These are phyloP conservation scores for Pisolithus sp. DNA, from an alignment of 768 basidiomycete genomes.

Conservation along the genomic window DNA sequence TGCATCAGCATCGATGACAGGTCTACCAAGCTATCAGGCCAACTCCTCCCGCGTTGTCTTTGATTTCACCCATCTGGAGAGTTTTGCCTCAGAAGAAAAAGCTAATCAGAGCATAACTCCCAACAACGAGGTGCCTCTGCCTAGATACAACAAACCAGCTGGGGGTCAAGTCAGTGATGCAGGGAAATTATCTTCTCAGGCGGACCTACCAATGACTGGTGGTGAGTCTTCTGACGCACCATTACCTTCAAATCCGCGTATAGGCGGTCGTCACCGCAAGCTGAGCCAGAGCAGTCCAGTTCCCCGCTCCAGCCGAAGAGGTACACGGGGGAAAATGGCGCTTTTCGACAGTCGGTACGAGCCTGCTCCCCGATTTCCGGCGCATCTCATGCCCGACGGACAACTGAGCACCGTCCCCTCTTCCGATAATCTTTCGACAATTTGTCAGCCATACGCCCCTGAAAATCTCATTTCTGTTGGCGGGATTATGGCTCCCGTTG, in stretches of 20 bases:
- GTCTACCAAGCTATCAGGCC: constrained; percentile 66
- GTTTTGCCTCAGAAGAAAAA: constrained; percentile 68
- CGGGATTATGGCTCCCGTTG: constrained; percentile 44
- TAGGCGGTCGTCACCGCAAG: constrained; percentile 67
- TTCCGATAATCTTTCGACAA: constrained; percentile 31
- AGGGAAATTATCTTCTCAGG: constrained; percentile 3
- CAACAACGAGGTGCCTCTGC: constrained; percentile 24
- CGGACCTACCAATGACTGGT: neutral
- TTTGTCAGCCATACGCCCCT: constrained; percentile 9
- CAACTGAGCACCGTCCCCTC: constrained; percentile 37
- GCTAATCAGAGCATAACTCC: constrained; percentile 52
- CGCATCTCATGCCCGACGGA: constrained; percentile 24
- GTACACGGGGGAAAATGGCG: constrained; percentile 78
- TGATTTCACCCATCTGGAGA: constrained; percentile 72
- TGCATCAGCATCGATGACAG: constrained; percentile 29
- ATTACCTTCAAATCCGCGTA: constrained; percentile 9
- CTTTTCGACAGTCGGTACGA: constrained; percentile 69
- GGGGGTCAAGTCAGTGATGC: constrained; percentile 9
- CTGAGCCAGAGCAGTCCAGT: constrained; percentile 75
- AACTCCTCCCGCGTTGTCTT: constrained; percentile 52
- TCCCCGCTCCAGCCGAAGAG: constrained; percentile 54
- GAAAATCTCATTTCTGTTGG: constrained; percentile 8
- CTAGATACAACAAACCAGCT: constrained; percentile 11
- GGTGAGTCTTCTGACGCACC: constrained; percentile 11
- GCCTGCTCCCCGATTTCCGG: constrained; percentile 41